These are phyloP conservation scores for Periconia digitata DNA, from an alignment of 2,329 filamentous ascomycete species.

Conservation along the genomic window DNA sequence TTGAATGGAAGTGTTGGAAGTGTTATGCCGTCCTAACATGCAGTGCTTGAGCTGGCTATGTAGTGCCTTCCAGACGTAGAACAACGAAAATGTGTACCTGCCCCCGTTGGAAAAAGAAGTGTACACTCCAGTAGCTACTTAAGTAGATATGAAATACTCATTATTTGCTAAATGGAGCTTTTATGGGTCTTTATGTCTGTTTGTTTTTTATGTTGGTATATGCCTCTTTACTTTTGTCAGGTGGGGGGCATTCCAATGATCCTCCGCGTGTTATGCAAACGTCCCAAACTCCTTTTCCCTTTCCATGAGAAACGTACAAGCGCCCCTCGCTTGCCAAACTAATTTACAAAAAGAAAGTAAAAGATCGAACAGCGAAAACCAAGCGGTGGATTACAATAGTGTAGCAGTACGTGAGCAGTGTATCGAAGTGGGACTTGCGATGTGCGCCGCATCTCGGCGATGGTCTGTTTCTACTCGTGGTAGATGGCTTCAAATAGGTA, in stretches of 20 bases:
- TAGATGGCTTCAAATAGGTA: conserved; percentile 82
- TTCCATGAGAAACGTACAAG: background rate
- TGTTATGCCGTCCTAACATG: too few relatives aligned
- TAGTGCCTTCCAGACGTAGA: too few relatives aligned
- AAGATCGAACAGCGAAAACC: conserved; percentile 3
- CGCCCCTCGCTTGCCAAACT: background rate
- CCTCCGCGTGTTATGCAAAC: background rate
- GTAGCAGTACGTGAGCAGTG: conserved; percentile 8
- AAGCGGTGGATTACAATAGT: conserved; percentile 20
- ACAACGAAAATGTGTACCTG: too few relatives aligned
- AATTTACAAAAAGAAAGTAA: conserved; percentile 22
- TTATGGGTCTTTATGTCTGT: too few relatives aligned
- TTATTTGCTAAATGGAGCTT: background rate
- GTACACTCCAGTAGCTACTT: too few relatives aligned
- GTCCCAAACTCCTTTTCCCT: background rate
- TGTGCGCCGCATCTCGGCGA: conserved; percentile 12
- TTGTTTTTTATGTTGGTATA: background rate
- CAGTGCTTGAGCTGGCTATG: too few relatives aligned
- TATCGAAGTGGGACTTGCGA: conserved; percentile 25
- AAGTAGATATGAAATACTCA: too few relatives aligned
- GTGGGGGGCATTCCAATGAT: background rate
- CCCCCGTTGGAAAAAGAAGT: too few relatives aligned
- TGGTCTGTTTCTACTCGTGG: conserved; percentile 34
- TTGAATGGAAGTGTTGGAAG: too few relatives aligned
- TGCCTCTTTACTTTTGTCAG: background rate